Evolutionary conservation across 257 asterid species (phyloP).

Genomic region (Fraxinus anomala): DNA sequence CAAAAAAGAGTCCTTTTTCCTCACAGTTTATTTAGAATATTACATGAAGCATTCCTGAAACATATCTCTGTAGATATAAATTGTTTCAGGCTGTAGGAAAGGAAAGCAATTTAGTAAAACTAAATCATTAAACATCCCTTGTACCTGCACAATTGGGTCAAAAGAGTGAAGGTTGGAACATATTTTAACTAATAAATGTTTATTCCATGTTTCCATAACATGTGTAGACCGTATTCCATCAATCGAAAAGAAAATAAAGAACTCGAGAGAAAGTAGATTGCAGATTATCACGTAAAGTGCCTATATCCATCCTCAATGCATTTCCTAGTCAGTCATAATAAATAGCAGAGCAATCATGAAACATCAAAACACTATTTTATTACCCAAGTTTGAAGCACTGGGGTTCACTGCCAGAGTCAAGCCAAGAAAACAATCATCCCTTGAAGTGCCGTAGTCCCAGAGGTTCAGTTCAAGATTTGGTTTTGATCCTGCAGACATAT

Average conservation of each 20-base stretch:
- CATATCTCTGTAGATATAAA: background rate
- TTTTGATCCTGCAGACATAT: conserved; percentile 55
- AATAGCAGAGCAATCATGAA: conserved; percentile 14
- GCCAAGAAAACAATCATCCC: conserved; percentile 88
- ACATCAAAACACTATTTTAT: background rate
- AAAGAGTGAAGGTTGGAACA: too few species aligned
- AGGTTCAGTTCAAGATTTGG: conserved; percentile 98
- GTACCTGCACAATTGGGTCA: background rate
- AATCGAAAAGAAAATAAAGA: background rate
- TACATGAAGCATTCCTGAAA: background rate
- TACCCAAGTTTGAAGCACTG: conserved; percentile 75
- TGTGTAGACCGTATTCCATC: background rate
- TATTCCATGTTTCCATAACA: background rate
- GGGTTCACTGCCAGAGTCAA: conserved; percentile 93
- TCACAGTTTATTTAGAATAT: background rate
- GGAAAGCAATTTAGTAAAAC: background rate
- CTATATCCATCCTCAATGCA: background rate
- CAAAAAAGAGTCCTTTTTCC: background rate
- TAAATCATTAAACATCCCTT: background rate
- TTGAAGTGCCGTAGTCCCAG: conserved; percentile 72
- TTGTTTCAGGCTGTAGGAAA: background rate
- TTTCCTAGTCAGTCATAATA: background rate
- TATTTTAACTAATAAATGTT: background rate
- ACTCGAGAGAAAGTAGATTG: background rate
- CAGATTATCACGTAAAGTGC: background rate